phyloP scores from a whole-genome alignment of 139 green algal species.

The Nannochloris sp. region DNA sequence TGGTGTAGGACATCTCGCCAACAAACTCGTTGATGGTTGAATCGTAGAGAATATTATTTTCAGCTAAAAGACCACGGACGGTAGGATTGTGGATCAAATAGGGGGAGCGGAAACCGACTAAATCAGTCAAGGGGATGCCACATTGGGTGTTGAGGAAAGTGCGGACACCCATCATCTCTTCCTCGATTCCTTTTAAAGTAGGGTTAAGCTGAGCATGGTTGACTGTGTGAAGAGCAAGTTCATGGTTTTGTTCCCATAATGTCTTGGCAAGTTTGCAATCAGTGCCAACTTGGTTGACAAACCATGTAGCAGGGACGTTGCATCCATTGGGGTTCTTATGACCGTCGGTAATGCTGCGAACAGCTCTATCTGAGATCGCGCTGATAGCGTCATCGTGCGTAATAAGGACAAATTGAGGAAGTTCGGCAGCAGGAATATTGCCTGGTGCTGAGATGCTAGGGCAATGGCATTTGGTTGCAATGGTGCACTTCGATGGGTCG shows the following conservation, averaged over 20 bases:
- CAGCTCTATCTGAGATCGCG: slow-evolving; percentile 5
- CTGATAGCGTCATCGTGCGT: slow-evolving; percentile 20
- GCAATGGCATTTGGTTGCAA: slow-evolving; percentile 9
- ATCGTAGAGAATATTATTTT: slow-evolving; percentile 19
- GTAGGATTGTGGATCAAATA: slow-evolving; percentile 23
- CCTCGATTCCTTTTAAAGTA: slow-evolving; percentile 1
- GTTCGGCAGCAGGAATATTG: not conserved
- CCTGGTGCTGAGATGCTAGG: slow-evolving; percentile 8
- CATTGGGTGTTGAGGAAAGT: slow-evolving; percentile 1
- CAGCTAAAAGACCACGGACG: not conserved
- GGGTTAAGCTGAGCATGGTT: not conserved
- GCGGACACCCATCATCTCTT: slow-evolving; percentile 6
- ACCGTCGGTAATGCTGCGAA: slow-evolving; percentile 19
- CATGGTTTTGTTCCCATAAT: slow-evolving; percentile 24
- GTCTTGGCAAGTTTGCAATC: slow-evolving; percentile 13
- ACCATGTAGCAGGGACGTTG: slow-evolving; percentile 27
- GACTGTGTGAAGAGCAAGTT: slow-evolving; percentile 23
- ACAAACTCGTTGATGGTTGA: slow-evolving; percentile 19
- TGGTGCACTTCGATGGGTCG: slow-evolving; percentile 9
- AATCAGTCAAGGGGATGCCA: slow-evolving; percentile 4
- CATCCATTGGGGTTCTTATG: slow-evolving; percentile 28
- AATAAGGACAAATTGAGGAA: slow-evolving; percentile 26
- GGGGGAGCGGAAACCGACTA: slow-evolving; percentile 18
- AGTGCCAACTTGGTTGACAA: slow-evolving; percentile 9
- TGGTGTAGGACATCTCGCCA: not conserved